phyloP scores from a whole-genome alignment of 352 stramenopile species.

The Halophytophthora polymorphica region DNA sequence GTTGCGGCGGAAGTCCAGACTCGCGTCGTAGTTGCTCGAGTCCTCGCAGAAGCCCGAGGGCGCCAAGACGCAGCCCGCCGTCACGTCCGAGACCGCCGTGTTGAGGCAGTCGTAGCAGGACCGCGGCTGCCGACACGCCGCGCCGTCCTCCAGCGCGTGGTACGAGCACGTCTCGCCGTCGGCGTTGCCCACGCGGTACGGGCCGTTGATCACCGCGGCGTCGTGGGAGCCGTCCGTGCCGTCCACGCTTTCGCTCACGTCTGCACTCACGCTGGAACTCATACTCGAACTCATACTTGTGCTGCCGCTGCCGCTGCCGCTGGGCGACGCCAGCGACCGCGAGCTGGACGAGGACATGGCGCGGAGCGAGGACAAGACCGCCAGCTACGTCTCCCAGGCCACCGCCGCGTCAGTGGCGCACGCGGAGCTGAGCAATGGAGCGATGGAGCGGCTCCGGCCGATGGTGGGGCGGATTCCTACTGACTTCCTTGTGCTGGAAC shows the following conservation, averaged over 20 bases:
- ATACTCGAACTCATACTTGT: slow-evolving; percentile 7
- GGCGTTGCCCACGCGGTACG: slow-evolving; percentile 38
- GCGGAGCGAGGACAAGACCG: slow-evolving; percentile 4
- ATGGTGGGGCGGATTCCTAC: too few species aligned
- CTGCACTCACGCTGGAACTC: slow-evolving; percentile 4
- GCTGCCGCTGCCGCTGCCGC: slow-evolving; percentile 14
- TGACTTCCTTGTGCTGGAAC: too few species aligned
- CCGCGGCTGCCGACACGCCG: slow-evolving; percentile 51
- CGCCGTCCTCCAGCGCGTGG: slow-evolving; percentile 35
- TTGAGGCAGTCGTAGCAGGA: slow-evolving; percentile 77
- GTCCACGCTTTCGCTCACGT: neutral
- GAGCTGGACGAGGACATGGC: slow-evolving; percentile 19
- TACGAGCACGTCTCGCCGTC: slow-evolving; percentile 62
- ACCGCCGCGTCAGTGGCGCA: neutral
- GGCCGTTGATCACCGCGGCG: slow-evolving; percentile 20
- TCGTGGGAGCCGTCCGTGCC: slow-evolving; percentile 14
- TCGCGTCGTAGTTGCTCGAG: slow-evolving; percentile 46
- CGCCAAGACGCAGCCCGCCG: slow-evolving; percentile 49
- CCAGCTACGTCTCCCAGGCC: neutral
- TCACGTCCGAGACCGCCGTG: slow-evolving; percentile 25
- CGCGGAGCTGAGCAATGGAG: slow-evolving; percentile 5
- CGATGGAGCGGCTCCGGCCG: neutral
- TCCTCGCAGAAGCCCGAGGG: slow-evolving; percentile 54
- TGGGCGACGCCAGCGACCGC: slow-evolving; percentile 2
- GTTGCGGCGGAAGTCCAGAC: slow-evolving; percentile 59